These are phyloP conservation scores for Moringa oleifera DNA, from an alignment of 345 rosid species.

Conservation along the genomic window DNA sequence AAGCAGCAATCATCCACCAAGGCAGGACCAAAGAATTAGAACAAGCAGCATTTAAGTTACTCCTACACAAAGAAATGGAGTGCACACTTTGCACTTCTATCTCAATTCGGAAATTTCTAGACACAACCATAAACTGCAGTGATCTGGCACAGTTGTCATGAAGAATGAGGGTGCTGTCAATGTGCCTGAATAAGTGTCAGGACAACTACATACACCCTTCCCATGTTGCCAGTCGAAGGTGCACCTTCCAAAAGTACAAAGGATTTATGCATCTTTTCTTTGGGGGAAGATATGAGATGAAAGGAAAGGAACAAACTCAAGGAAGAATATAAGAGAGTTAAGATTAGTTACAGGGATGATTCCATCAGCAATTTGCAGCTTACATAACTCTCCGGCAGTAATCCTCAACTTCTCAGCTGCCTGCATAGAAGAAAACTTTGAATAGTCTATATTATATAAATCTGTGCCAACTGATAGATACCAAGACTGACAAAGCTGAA, in stretches of 20 bases:
- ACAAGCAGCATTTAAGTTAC: not conserved
- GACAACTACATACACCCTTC: not conserved
- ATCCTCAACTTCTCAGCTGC: constrained; percentile 93
- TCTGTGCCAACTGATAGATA: constrained; percentile 5
- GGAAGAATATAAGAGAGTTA: constrained; percentile 12
- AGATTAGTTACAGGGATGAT: constrained; percentile 62
- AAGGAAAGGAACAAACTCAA: not conserved
- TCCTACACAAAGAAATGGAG: not conserved
- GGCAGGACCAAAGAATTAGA: not conserved
- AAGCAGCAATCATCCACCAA: constrained; percentile 8
- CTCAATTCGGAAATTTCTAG: not conserved
- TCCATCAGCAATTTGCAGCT: constrained; percentile 78
- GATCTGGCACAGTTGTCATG: not conserved
- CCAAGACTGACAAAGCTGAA: constrained; percentile 12
- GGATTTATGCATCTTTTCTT: not conserved
- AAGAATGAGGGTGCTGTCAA: not conserved
- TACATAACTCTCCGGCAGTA: constrained; percentile 67
- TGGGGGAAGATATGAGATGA: not conserved
- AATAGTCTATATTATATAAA: constrained; percentile 11
- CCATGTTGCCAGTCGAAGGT: too few species aligned
- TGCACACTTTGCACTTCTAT: not conserved
- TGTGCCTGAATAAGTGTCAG: not conserved
- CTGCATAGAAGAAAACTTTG: constrained; percentile 35
- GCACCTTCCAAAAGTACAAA: not conserved
- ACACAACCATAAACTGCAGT: not conserved